Percentiles rank a stretch among this genome's conserved stretches.
Conservation (phyloP, 352 stramenopile species). For the Phytophthora kernoviae region DNA sequence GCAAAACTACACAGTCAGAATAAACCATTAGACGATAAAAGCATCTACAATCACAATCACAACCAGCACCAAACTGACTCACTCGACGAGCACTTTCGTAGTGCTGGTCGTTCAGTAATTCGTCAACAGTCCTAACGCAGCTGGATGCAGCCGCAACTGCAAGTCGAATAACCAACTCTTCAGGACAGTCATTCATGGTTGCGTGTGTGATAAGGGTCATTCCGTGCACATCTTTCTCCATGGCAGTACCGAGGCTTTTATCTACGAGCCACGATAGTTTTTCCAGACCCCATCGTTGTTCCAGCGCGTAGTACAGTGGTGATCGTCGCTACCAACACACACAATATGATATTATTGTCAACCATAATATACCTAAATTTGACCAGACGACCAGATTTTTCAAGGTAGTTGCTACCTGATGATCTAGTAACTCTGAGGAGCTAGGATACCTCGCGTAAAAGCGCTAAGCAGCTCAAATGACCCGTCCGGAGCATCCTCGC, state of each 20-base stretch:
- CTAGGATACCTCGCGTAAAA: constrained; percentile 32
- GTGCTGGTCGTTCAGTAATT: constrained; percentile 42
- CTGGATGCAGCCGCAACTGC: constrained; percentile 47
- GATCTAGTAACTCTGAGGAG: constrained; percentile 30
- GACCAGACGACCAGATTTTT: not conserved
- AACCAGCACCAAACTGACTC: constrained; percentile 3
- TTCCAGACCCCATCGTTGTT: constrained; percentile 44
- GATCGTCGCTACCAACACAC: constrained; percentile 6
- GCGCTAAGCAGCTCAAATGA: constrained; percentile 42
- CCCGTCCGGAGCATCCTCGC: constrained; percentile 11
- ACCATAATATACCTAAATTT: not conserved
- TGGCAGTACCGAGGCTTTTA: constrained; percentile 33
- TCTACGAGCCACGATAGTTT: constrained; percentile 63
- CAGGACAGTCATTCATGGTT: constrained; percentile 39
- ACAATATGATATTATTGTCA: not conserved
- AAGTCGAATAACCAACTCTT: constrained; percentile 62
- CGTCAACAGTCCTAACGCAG: constrained; percentile 26
- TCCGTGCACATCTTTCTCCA: constrained; percentile 58
- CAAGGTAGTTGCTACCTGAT: constrained; percentile 20
- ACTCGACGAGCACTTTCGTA: constrained; percentile 63
- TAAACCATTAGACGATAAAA: not conserved
- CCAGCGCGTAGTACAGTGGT: constrained; percentile 46
- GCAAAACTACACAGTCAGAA: constrained; percentile 42
- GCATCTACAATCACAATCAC: not conserved
- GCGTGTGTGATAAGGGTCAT: constrained; percentile 49